Base-by-base conservation (phyloP, 2,329 filamentous ascomycete species). In the Hymenotorrendiella dingleyae region DNA sequence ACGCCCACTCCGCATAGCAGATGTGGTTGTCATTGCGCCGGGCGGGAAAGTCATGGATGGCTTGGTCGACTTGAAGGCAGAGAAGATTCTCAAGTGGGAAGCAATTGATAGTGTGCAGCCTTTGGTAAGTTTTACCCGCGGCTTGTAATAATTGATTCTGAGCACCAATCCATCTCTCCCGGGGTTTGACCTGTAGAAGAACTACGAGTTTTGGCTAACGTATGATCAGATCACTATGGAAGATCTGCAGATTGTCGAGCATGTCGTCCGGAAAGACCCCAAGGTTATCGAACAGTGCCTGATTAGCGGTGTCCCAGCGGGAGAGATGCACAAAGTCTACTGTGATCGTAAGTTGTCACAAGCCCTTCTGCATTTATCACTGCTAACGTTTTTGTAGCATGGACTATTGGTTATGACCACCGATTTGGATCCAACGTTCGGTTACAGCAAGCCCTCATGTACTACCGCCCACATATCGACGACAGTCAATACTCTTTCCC, bases 351-450 rank as follows among this genome's bases (percentile, higher is more conserved):
- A 66, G 75, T 73, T 26, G 4, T 21, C 5, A n/a, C 6, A 7
- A 32, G 4, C 26, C n/a, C 22, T n/a, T 29, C 29, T n/a, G 17
- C 19, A 22, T 6, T n/a, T 14, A 21, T 36, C n/a, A 26, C 20
- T 42, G 22, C 48, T 57, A 47, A 59, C 35, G n/a, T 42, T 32
- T 38, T 26, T 37, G 8, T 48, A 80, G 77, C 87, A 9, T 96
- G 90, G 90, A 94, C 90, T 1, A 94, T 96, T 64, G 90, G 90
- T 36, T 94, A 88, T 61, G 90, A 96, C 56, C 86, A 94, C 67
- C 82, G 90, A 33, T 93, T 89, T 57, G 90, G 89, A 48, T 91
- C 69, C 61, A 71, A 71, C 32, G 72, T 87, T 32, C 81, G 90
- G 42, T 76, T 95, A 4, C 90, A 96, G 66, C 90, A 96, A 67